These are phyloP conservation scores for Bidens hawaiensis DNA, from an alignment of 140 eudicot species.

Conservation along the genomic window DNA sequence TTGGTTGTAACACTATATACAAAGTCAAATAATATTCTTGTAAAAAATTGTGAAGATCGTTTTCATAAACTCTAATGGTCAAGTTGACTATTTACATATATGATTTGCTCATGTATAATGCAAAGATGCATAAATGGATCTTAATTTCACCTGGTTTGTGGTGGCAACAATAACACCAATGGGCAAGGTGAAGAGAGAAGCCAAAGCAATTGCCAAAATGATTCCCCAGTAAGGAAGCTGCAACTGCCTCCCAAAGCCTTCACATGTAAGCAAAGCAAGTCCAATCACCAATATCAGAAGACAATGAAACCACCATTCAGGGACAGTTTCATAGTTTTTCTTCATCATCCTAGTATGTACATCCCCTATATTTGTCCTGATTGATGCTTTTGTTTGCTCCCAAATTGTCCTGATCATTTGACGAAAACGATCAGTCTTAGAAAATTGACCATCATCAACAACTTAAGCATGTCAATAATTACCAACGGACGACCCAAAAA, in stretches of 20 bases:
- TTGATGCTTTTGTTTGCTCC: slow-evolving; percentile 37
- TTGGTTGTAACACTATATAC: no score
- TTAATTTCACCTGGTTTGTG: slow-evolving; percentile 58
- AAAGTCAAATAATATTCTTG: no score
- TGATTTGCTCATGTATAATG: background rate
- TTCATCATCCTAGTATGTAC: slow-evolving; percentile 71
- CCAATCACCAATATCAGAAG: slow-evolving; percentile 39
- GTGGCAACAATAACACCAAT: slow-evolving; percentile 73
- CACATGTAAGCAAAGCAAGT: slow-evolving; percentile 50
- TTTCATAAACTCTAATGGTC: no score
- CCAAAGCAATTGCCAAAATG: slow-evolving; percentile 54
- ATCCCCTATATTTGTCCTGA: slow-evolving; percentile 25
- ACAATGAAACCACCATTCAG: slow-evolving; percentile 66
- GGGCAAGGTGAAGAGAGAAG: slow-evolving; percentile 61
- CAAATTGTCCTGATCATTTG: slow-evolving; percentile 30
- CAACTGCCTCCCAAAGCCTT: slow-evolving; percentile 56
- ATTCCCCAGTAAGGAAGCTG: slow-evolving; percentile 95
- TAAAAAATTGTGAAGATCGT: no score
- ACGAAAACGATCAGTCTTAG: no score
- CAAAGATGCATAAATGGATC: background rate
- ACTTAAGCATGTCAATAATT: no score
- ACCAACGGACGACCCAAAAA: no score
- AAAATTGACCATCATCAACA: no score
- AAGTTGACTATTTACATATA: no score
- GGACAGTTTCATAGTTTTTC: slow-evolving; percentile 59